Base-by-base conservation (phyloP, 768 basidiomycete species). In the Russula emetica region DNA sequence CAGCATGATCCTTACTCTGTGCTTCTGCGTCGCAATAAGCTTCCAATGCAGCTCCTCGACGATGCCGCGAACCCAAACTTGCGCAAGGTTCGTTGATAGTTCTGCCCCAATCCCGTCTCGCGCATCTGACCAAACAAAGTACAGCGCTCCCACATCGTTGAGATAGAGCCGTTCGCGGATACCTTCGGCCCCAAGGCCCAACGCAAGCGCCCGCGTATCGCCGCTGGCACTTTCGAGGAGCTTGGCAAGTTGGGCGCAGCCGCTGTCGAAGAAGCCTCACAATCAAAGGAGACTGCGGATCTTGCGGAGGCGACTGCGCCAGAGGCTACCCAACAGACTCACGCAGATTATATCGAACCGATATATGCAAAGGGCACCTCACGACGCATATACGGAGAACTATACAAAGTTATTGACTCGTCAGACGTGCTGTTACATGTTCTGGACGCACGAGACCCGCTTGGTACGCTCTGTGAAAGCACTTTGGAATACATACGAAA, bases 351-450 rank as follows among this genome's bases (percentile, higher is more conserved):
- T 70, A 86, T 87, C 69, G 94, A 96, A 69, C 93, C 94, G 11
- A 93, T 96, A 62, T 97, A 94, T 71, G 84, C 88, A 56, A 98
- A 98, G 75, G 96, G 96, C 42, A 98, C 95, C 1, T 96, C 94
- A 13, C 82, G 90, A 40, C 87, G 96, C 24, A 99, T 99, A 65
- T 98, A 97, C 76, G 95, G 94, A 63, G 96, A 99, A 74, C 79
- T 98, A 8, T 98, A 99, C 83, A 99, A 99, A 75, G 96, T 99
- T 68, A 94, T 99, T 72, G 97, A 99, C 74, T 99, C 96, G 2
- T 96, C 94, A 8, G 96, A 99, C 72, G 93, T 98, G 47, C 83
- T 99, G 62, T 82, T 99, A 38, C 96, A 99, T 72, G 84, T 99
- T 56, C 79, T 99, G 65, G 96, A 99, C 75, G 95, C 96, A 20